Evolutionary conservation across 1,139 yeast species (phyloP).

Genomic region (Yamadazyma trypodendri): DNA sequence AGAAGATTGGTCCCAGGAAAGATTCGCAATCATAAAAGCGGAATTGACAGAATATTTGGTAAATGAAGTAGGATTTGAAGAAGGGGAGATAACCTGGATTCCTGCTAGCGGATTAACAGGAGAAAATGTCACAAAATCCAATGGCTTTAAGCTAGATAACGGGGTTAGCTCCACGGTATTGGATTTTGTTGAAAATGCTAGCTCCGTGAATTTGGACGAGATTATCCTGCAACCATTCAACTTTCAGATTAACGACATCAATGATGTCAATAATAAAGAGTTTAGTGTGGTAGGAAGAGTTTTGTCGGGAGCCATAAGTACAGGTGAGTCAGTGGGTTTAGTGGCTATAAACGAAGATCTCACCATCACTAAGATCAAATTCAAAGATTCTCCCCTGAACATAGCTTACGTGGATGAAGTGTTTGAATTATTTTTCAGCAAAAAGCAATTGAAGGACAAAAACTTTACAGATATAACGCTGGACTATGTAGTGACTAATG

Average conservation of each 20-base stretch:
- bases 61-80: slow-evolving; percentile 57
- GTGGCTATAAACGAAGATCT: slow-evolving; percentile 50
- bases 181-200: slow-evolving; percentile 42
- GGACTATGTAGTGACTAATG: slow-evolving; percentile 67
- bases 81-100: slow-evolving; percentile 56
- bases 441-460: slow-evolving; percentile 41
- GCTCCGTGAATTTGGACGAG: slow-evolving; percentile 24
- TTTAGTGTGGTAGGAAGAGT: slow-evolving; percentile 68
- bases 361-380: slow-evolving; percentile 32
- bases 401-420: slow-evolving; percentile 72
- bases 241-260: slow-evolving; percentile 51
- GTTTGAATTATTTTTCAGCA: slow-evolving; percentile 56
- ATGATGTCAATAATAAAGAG: slow-evolving; percentile 28
- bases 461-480: slow-evolving; percentile 49
- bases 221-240: slow-evolving; percentile 41
- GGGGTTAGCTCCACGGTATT: slow-evolving; percentile 56
- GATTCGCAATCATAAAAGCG: slow-evolving; percentile 61
- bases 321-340: slow-evolving; percentile 67
- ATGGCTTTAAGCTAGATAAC: slow-evolving; percentile 54
- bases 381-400: slow-evolving; percentile 26
- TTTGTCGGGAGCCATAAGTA: slow-evolving; percentile 71
- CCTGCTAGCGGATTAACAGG: slow-evolving; percentile 91
- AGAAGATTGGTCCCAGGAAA: slow-evolving; percentile 61
- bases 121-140: slow-evolving; percentile 62
- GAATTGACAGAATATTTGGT: slow-evolving; percentile 61